phyloP scores from a whole-genome alignment of 495 filamentous ascomycete genomes.

The Pyrenopolyporus hunteri region DNA sequence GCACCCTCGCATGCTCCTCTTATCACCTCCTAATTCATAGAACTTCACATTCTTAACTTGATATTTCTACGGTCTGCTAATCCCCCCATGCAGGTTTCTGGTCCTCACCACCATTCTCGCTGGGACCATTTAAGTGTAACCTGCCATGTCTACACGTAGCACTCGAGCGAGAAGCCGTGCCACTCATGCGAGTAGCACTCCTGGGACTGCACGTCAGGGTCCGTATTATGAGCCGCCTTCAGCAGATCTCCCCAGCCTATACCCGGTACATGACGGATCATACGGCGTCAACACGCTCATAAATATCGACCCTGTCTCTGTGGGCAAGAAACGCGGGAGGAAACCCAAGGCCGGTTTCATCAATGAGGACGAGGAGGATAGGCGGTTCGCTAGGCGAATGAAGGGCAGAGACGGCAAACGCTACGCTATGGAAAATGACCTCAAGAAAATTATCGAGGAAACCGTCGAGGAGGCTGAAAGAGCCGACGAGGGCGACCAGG shows the following conservation, averaged over 20 bases:
- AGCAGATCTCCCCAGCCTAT: constrained; percentile 34
- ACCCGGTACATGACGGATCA: constrained; percentile 40
- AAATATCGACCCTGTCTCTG: constrained; percentile 9
- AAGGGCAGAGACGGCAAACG: constrained; percentile 7
- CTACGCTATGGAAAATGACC: constrained; percentile 30
- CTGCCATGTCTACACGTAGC: constrained; percentile 39
- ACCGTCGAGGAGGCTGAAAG: constrained; percentile 12
- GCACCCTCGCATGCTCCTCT: no score
- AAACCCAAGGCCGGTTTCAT: constrained; percentile 9
- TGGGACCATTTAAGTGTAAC: neutral
- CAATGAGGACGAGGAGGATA: constrained; percentile 35
- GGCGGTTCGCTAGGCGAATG: constrained; percentile 16
- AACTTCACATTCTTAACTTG: no score
- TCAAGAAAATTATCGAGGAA: constrained; percentile 26
- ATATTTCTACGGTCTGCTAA: no score
- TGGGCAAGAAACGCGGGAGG: constrained; percentile 14
- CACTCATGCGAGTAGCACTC: constrained; percentile 10
- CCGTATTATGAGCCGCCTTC: constrained; percentile 19
- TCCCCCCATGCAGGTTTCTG: no score
- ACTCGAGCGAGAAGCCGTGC: constrained; percentile 37
- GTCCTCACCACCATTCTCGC: neutral
- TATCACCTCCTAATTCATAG: no score
- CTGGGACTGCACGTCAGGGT: constrained; percentile 3
- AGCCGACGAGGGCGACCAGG: constrained; percentile 12
- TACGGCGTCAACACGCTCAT: constrained; percentile 42